phyloP scores from a whole-genome alignment of 768 basidiomycete genomes.

The Mycena leptocephala region DNA sequence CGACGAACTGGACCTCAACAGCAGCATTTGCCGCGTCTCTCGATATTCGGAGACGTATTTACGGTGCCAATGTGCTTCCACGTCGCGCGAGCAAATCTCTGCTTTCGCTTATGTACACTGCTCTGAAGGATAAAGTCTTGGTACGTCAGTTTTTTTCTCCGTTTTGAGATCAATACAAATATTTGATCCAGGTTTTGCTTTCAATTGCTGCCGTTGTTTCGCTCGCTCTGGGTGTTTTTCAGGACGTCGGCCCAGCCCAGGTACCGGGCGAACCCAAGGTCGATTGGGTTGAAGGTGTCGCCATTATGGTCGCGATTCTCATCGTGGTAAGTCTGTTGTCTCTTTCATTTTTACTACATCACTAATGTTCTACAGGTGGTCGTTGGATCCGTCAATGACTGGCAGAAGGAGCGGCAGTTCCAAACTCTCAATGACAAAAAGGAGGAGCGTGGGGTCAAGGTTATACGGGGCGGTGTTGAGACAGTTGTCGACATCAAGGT shows the following conservation, averaged over 20 bases:
- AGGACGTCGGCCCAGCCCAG: slow-evolving; percentile 86
- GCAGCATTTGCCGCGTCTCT: slow-evolving; percentile 62
- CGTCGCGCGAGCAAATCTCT: slow-evolving; percentile 78
- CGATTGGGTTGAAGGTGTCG: slow-evolving; percentile 97
- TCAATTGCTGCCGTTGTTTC: slow-evolving; percentile 95
- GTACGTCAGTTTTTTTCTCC: slow-evolving; percentile 59
- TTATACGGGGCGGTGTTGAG: slow-evolving; percentile 82
- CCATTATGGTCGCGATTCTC: slow-evolving; percentile 82
- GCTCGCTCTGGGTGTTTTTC: slow-evolving; percentile 93
- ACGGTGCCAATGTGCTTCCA: slow-evolving; percentile 85
- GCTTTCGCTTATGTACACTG: slow-evolving; percentile 86
- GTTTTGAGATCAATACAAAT: neutral
- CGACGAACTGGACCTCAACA: slow-evolving; percentile 31
- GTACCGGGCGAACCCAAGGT: slow-evolving; percentile 83
- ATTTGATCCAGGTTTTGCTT: slow-evolving; percentile 77
- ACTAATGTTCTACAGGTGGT: slow-evolving; percentile 66
- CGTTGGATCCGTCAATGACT: slow-evolving; percentile 97
- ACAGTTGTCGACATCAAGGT: slow-evolving; percentile 88
- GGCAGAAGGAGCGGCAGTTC: slow-evolving; percentile 99
- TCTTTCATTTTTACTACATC: slow-evolving; percentile 20
- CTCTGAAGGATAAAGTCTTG: slow-evolving; percentile 92
- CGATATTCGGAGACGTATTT: slow-evolving; percentile 77
- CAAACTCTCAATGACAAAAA: slow-evolving; percentile 93
- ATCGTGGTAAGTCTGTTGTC: slow-evolving; percentile 72
- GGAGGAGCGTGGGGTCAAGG: slow-evolving; percentile 93